These are phyloP conservation scores for Torulaspora globosa DNA, from an alignment of 1,139 yeast species.

Conservation along the genomic window DNA sequence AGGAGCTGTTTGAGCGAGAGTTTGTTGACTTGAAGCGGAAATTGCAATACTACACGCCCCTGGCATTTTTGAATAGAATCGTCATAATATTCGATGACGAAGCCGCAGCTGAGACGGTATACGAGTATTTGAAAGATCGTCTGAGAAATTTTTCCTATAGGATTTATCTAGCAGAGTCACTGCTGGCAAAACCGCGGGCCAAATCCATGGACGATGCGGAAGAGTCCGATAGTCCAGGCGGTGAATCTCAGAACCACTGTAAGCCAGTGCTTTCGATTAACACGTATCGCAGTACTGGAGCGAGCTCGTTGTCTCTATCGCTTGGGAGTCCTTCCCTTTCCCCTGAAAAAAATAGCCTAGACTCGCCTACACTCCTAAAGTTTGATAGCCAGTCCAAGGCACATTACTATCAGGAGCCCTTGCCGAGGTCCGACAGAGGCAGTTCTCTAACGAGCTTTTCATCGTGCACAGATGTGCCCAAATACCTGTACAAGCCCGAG, in stretches of 20 bases:
- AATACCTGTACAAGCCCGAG: conserved; percentile 6
- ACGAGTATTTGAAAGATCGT: conserved; percentile 19
- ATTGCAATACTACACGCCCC: conserved; percentile 32
- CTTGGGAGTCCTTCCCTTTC: conserved; percentile 32
- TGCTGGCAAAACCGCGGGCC: conserved; percentile 17
- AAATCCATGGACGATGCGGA: conserved; percentile 7
- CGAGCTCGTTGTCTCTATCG: conserved; percentile 17
- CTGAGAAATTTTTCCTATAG: conserved; percentile 15
- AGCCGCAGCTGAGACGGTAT: conserved; percentile 22
- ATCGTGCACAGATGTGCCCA: conserved; percentile 1
- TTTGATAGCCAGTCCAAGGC: conserved; percentile 26
- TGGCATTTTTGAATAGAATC: conserved; percentile 33
- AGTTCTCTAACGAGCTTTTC: conserved; percentile 1
- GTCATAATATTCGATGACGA: conserved; percentile 32
- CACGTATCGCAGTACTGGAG: conserved; percentile 27
- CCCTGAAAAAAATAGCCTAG: conserved; percentile 28
- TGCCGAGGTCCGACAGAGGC: conserved; percentile 20
- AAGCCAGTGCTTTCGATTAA: conserved; percentile 30
- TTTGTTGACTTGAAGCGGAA: conserved; percentile 26
- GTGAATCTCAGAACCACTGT: not conserved
- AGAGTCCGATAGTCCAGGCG: not conserved
- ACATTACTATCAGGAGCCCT: conserved; percentile 33
- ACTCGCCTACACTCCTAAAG: conserved; percentile 33
- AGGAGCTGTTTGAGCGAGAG: conserved; percentile 21
- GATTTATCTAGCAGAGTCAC: conserved; percentile 31